Evolutionary conservation across 305 asterid species (phyloP), one percentile per base, ranked within the genome.

Genomic region (Fraxinus greggii): DNA sequence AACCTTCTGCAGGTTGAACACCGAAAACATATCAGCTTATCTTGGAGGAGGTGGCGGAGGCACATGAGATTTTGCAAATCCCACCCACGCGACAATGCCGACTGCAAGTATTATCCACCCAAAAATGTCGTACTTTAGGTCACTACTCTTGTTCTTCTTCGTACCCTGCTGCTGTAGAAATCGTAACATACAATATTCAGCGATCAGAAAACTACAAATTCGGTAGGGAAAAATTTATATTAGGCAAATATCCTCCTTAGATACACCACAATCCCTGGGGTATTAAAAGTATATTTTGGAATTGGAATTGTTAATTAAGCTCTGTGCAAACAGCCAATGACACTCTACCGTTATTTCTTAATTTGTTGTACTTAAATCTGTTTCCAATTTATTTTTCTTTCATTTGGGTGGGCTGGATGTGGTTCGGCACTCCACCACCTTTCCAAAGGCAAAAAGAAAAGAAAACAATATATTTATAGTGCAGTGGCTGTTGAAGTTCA

Each of bases 81-180:
- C 91, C 0, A 88, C 80, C 91, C 91, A 88, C 5, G 87, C 87
- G 8, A 88, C 79, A 75, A 90, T 78, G 74, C 93, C 91, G 6
- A 84, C 88, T 1, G 88, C 87, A 72, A 90, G 91, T 35, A 90
- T 87, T 84, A 90, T 48, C 94, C 94, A 91, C 61, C 94, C 94
- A 33, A 82, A 83, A 19, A 89, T 80, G 86, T 90, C 94, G 3
- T 89, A 90, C 59, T 81, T 88, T 45, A 88, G 87, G 80, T 89
- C 93, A 38, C 87, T 89, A 67, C 76, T 85, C 72, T 83, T 85
- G 84, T 85, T 78, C 85, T 83, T 86, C 86, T 84, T 90, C 0
- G 78, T 19, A 38, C 88, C 76, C 84, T 88, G 90, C 81, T 83
- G 86, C 88, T 87, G 84, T 67, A 29, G 72, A 40, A 78, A 56